Conservation (phyloP, 2,329 filamentous ascomycete genomes). For the Acarospora socialis region DNA sequence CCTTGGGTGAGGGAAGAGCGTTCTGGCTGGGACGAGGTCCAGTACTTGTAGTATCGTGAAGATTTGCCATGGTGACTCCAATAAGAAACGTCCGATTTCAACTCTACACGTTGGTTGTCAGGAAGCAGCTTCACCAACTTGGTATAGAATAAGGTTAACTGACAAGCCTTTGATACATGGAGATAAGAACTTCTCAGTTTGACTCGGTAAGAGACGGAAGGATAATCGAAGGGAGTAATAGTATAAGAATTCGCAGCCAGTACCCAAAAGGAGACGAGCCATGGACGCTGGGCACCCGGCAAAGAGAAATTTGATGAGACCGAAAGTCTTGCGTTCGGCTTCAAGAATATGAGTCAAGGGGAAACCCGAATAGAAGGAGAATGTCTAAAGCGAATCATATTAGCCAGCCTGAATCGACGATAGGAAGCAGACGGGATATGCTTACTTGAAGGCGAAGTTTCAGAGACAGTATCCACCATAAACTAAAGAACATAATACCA, state of each 20-base stretch:
- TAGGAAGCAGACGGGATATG: too few relatives aligned
- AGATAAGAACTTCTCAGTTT: too few relatives aligned
- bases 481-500: slow-evolving; percentile 1
- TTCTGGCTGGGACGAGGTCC: slow-evolving; percentile 5
- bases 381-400: slow-evolving; percentile 8
- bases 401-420: too few relatives aligned
- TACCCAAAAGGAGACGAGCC: neutral
- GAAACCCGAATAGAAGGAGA: slow-evolving; percentile 6
- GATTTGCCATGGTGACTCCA: slow-evolving; percentile 8
- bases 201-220: neutral
- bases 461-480: slow-evolving; percentile 1
- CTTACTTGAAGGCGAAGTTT: slow-evolving; percentile 10
- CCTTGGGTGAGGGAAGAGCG: slow-evolving; percentile 4
- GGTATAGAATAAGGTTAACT: too few relatives aligned
- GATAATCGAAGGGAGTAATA: neutral
- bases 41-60: slow-evolving; percentile 9
- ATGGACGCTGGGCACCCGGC: slow-evolving; percentile 5
- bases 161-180: too few relatives aligned
- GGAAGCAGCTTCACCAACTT: too few relatives aligned
- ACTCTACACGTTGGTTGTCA: slow-evolving; percentile 3
- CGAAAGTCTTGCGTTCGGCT: slow-evolving; percentile 3
- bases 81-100: slow-evolving; percentile 2
- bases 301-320: slow-evolving; percentile 3
- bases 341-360: slow-evolving; percentile 5
- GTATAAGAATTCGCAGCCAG: neutral